Percentiles rank a stretch among this genome's conserved stretches.
These are phyloP conservation scores for Cymbopogon citratus DNA, from an alignment of 176 grass and related monocot genomes.

Conservation along the genomic window DNA sequence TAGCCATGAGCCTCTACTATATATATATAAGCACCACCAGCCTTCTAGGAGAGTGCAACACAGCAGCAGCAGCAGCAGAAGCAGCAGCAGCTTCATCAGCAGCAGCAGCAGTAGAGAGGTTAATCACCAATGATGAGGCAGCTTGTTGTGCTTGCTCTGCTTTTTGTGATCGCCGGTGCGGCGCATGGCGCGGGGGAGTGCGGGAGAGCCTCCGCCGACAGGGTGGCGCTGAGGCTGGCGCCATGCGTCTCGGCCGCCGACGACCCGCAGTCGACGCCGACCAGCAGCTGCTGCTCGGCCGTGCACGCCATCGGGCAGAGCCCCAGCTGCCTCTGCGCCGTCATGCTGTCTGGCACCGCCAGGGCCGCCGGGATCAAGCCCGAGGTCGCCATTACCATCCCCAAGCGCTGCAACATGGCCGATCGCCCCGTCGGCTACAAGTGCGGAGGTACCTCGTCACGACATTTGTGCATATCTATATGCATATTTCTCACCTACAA, in stretches of 20 bases:
- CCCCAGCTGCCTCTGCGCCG: slow-evolving; percentile 55
- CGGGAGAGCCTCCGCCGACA: slow-evolving; percentile 16
- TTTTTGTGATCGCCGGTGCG: neutral
- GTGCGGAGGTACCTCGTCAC: slow-evolving; percentile 53
- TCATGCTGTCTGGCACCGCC: slow-evolving; percentile 51
- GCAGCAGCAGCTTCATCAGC: too few relatives aligned
- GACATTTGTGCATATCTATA: too few relatives aligned
- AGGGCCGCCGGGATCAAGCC: slow-evolving; percentile 38
- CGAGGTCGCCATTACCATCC: slow-evolving; percentile 45
- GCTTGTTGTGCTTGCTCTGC: neutral
- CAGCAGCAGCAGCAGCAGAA: too few relatives aligned
- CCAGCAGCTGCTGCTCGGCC: slow-evolving; percentile 34
- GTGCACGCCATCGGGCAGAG: slow-evolving; percentile 46
- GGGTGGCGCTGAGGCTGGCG: slow-evolving; percentile 34
- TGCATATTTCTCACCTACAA: too few relatives aligned
- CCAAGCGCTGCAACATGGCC: slow-evolving; percentile 50
- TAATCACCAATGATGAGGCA: neutral
- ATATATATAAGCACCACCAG: too few relatives aligned
- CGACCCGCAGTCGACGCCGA: slow-evolving; percentile 28
- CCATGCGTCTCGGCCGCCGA: slow-evolving; percentile 40
- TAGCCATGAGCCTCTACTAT: too few relatives aligned
- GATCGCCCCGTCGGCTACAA: slow-evolving; percentile 57
- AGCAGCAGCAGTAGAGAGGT: too few relatives aligned
- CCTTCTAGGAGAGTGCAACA: too few relatives aligned
- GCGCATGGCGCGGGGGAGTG: slow-evolving; percentile 39